These are phyloP conservation scores for Stemphylium vesicarium DNA, from an alignment of 2,329 filamentous ascomycete species.

Conservation along the genomic window DNA sequence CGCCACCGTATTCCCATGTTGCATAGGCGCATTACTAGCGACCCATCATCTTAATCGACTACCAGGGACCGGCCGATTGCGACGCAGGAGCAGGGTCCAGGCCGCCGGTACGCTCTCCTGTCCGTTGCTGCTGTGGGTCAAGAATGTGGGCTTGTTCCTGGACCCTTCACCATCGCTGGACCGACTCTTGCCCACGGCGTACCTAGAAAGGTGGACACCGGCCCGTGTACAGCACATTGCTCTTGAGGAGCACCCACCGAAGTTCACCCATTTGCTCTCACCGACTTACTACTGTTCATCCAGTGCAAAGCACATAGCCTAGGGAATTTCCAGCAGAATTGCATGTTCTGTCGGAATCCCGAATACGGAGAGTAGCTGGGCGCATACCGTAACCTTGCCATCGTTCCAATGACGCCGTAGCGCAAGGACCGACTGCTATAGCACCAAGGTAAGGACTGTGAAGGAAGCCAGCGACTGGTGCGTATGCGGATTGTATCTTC, in stretches of 20 bases:
- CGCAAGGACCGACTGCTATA: not conserved
- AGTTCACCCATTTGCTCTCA: not conserved
- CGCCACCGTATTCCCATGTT: no score
- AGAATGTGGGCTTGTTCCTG: constrained; percentile 9
- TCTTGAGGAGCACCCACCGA: not conserved
- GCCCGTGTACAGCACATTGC: not conserved
- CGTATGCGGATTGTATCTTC: not conserved
- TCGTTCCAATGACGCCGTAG: not conserved
- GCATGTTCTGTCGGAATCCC: no score
- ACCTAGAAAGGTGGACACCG: not conserved
- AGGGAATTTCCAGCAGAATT: not conserved
- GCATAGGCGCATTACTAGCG: no score
- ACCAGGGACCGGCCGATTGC: constrained; percentile 4
- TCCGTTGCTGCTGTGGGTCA: constrained; percentile 6
- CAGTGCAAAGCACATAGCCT: not conserved
- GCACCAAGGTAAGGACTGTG: not conserved
- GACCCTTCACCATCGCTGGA: constrained; percentile 8
- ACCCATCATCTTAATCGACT: not conserved
- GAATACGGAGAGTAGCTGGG: no score
- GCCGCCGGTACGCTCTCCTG: not conserved
- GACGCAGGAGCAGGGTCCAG: constrained; percentile 8
- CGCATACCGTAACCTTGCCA: not conserved
- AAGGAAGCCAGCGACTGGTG: not conserved
- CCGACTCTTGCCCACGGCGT: not conserved
- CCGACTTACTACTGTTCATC: not conserved